A percentile compares a stretch with the other conserved stretches of the same genome.
These are phyloP conservation scores for Paratinospora sagittata DNA, from an alignment of 164 flowering plant genomes.

Conservation along the genomic window DNA sequence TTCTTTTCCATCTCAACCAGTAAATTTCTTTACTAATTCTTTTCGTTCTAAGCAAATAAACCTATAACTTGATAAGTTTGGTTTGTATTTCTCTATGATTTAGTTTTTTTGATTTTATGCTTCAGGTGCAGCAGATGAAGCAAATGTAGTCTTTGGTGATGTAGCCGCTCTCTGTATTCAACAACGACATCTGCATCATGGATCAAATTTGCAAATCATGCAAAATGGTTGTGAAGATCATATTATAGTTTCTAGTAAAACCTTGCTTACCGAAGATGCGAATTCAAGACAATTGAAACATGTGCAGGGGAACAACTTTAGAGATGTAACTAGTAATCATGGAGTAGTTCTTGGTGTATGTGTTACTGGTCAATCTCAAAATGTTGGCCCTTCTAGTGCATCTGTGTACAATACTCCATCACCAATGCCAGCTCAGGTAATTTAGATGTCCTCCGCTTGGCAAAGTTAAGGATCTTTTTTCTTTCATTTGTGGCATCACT, in stretches of 20 bases:
- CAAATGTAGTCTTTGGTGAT: constrained; percentile 66
- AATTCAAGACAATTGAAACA: constrained; percentile 62
- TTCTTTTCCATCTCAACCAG: neutral
- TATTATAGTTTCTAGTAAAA: constrained; percentile 29
- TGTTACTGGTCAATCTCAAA: constrained; percentile 35
- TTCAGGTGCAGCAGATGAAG: constrained; percentile 89
- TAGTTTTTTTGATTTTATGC: constrained; percentile 8
- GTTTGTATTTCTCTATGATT: neutral
- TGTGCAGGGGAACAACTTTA: constrained; percentile 38
- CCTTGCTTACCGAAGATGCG: constrained; percentile 36
- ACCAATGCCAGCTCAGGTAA: constrained; percentile 76
- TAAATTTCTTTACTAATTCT: neutral
- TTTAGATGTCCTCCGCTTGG: neutral
- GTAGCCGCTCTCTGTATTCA: constrained; percentile 64
- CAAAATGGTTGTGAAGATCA: constrained; percentile 38
- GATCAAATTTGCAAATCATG: constrained; percentile 29
- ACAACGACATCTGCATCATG: constrained; percentile 48
- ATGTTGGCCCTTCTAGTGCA: constrained; percentile 44
- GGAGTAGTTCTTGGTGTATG: constrained; percentile 34
- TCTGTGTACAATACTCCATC: constrained; percentile 87
- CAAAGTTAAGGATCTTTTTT: neutral
- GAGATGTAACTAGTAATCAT: constrained; percentile 50
- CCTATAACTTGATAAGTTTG: neutral
- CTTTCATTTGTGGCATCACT: no score
- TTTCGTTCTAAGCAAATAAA: neutral